A percentile compares a stretch with the other conserved stretches of the same genome.
Conservation (phyloP, 148 eudicot species). For the Silene latifolia region DNA sequence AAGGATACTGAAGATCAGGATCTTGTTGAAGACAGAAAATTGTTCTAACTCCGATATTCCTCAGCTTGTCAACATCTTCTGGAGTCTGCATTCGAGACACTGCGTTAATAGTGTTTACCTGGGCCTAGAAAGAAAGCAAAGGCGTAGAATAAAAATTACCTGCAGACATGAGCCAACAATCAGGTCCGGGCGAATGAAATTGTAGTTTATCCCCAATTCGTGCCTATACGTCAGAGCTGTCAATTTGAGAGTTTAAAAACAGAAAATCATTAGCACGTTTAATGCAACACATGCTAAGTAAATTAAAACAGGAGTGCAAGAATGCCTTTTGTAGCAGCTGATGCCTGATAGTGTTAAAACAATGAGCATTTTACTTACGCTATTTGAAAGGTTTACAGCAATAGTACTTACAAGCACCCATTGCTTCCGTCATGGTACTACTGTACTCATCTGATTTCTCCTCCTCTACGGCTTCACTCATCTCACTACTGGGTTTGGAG, state of each 20-base stretch:
- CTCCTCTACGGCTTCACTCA: slow-evolving; percentile 43
- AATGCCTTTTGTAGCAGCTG: neutral
- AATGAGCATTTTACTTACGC: neutral
- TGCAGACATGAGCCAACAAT: slow-evolving; percentile 98
- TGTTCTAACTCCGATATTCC: slow-evolving; percentile 74
- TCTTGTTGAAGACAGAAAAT: slow-evolving; percentile 91
- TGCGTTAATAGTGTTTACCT: slow-evolving; percentile 9
- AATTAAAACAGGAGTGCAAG: neutral
- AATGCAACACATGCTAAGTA: slow-evolving; percentile 2
- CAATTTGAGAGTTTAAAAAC: slow-evolving; percentile 11
- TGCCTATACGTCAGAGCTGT: slow-evolving; percentile 92
- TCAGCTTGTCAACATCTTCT: slow-evolving; percentile 89
- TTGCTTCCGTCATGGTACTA: slow-evolving; percentile 88
- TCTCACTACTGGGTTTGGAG: slow-evolving; percentile 47
- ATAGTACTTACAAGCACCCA: slow-evolving; percentile 90
- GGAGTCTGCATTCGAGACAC: slow-evolving; percentile 57
- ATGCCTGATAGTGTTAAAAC: slow-evolving; percentile 4
- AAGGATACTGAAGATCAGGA: slow-evolving; percentile 95
- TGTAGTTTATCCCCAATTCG: slow-evolving; percentile 92
- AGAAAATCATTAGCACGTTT: neutral
- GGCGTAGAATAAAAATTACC: slow-evolving; percentile 37
- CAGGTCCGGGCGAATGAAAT: slow-evolving; percentile 85
- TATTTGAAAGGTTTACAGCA: neutral
- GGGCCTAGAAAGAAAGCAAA: slow-evolving; percentile 7
- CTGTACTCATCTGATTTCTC: slow-evolving; percentile 79